phyloP scores from a whole-genome alignment of 306 rosid genomes.

The Herpetospermum pedunculosum region DNA sequence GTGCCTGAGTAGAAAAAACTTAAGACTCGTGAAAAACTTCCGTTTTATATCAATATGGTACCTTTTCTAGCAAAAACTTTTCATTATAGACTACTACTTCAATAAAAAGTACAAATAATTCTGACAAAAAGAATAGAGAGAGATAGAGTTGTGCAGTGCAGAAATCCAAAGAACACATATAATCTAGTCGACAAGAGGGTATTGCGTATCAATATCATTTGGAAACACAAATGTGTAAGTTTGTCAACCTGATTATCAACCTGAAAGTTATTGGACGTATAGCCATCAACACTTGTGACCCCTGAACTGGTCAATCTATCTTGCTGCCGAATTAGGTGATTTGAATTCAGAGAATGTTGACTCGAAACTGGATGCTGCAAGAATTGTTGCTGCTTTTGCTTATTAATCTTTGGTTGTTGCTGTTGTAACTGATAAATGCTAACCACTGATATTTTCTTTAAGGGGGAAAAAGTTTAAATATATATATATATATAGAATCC shows the following conservation, averaged over 20 bases:
- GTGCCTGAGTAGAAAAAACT: not conserved
- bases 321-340: slow-evolving; percentile 32
- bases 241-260: slow-evolving; percentile 50
- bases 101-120: too few species aligned
- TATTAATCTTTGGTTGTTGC: slow-evolving; percentile 22
- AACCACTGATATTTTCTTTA: not conserved
- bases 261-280: slow-evolving; percentile 31
- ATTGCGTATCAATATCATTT: not conserved
- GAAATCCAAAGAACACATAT: not conserved
- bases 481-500: too few species aligned
- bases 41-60: not conserved
- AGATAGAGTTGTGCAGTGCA: not conserved
- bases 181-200: not conserved
- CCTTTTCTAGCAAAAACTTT: not conserved
- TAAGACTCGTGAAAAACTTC: not conserved
- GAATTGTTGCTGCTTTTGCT: slow-evolving; percentile 37
- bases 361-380: slow-evolving; percentile 31
- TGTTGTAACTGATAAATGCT: not conserved
- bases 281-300: slow-evolving; percentile 22
- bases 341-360: slow-evolving; percentile 35
- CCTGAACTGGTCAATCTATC: slow-evolving; percentile 32
- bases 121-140: not conserved
- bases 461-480: too few species aligned
- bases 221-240: not conserved
- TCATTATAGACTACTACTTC: too few species aligned